A percentile compares a stretch with the other conserved stretches of the same genome.
phyloP scores from a whole-genome alignment of 2,329 filamentous ascomycete species.

The Metarhizium brunneum region DNA sequence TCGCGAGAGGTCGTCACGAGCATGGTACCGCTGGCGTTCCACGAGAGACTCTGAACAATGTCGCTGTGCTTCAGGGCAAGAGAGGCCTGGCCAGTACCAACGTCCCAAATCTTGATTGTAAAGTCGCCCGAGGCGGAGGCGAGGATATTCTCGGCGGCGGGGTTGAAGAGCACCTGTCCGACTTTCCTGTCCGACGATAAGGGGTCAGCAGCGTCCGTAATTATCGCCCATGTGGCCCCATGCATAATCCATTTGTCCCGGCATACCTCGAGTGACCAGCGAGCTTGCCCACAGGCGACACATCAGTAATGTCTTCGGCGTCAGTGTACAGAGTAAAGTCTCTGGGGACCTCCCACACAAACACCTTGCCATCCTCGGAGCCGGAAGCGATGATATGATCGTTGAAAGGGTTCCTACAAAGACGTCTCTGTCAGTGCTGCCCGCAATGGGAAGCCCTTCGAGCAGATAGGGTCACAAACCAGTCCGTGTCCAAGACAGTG shows the following conservation, averaged over 20 bases:
- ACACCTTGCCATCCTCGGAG: constrained; percentile 94
- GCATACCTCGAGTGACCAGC: constrained; percentile 75
- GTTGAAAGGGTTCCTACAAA: constrained; percentile 81
- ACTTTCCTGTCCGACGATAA: constrained; percentile 62
- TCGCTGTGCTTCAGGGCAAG: constrained; percentile 78
- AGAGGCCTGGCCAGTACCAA: constrained; percentile 65
- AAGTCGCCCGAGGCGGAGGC: constrained; percentile 93
- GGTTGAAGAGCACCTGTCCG: constrained; percentile 96
- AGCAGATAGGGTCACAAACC: constrained; percentile 41
- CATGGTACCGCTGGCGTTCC: constrained; percentile 82
- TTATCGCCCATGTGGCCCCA: background rate
- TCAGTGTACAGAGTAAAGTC: constrained; percentile 79
- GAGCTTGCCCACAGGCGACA: constrained; percentile 72
- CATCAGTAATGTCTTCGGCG: constrained; percentile 72
- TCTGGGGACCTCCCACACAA: constrained; percentile 90
- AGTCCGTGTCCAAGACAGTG: constrained; percentile 93
- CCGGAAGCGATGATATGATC: constrained; percentile 86
- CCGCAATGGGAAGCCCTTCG: constrained; percentile 7
- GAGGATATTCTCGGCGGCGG: constrained; percentile 87
- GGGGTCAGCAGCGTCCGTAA: background rate
- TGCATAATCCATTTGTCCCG: background rate
- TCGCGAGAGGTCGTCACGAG: constrained; percentile 90
- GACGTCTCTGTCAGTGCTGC: background rate
- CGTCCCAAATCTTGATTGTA: constrained; percentile 92
- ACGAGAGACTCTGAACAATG: constrained; percentile 90